phyloP scores from a whole-genome alignment of 164 flowering plant genomes.

The Kalanchoe fedtschenkoi region DNA sequence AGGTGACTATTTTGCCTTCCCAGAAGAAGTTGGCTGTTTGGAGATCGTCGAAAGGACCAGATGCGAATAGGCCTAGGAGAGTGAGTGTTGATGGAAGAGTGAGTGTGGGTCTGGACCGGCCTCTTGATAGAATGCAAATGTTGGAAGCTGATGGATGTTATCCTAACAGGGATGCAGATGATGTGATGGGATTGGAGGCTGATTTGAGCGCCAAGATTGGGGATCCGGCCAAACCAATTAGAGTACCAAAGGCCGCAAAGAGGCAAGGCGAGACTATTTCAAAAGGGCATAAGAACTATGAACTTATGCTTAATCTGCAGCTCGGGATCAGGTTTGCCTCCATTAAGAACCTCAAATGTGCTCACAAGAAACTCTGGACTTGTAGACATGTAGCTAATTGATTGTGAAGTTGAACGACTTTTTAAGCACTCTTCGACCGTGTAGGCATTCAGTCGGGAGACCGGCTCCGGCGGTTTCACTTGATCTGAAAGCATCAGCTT shows the following conservation, averaged over 20 bases:
- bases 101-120: not conserved
- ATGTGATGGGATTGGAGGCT: not conserved
- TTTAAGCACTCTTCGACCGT: not conserved
- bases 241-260: constrained; percentile 18
- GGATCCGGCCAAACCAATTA: not conserved
- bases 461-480: constrained; percentile 58
- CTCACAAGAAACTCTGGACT: no score
- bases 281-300: constrained; percentile 69
- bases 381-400: no score
- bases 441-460: constrained; percentile 79
- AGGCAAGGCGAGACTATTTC: constrained; percentile 51
- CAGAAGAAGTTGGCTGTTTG: constrained; percentile 29
- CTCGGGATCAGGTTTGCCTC: constrained; percentile 61
- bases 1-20: constrained; percentile 28
- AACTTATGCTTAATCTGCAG: constrained; percentile 79
- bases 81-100: not conserved
- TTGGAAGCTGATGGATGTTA: not conserved
- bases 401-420: not conserved
- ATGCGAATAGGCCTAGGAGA: constrained; percentile 6
- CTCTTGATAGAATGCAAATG: not conserved
- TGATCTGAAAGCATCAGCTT: constrained; percentile 64
- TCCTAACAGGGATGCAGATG: not conserved
- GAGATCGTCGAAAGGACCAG: constrained; percentile 16
- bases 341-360: no score
- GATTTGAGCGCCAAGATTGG: not conserved